Base-by-base conservation (phyloP, 169 alveolate species). In the Cystoisospora suis region DNA sequence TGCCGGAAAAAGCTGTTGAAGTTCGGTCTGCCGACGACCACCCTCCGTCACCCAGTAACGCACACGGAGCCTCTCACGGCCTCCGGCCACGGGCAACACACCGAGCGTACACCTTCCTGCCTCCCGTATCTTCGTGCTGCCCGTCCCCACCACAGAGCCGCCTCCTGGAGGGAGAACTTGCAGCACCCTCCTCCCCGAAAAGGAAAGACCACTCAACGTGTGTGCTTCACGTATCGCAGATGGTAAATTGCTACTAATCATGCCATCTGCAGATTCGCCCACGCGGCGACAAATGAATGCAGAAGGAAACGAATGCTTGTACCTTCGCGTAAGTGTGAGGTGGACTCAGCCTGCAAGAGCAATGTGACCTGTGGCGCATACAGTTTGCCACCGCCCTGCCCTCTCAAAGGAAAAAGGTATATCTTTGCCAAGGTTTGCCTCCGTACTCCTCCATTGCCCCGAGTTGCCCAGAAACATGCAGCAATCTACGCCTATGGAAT, bases 61-160 rank as follows among this genome's bases (percentile, higher is more conserved):
- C 6, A 4, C 77, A 65, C 12, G 77, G 77, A 1, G 77, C 77
- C n/a, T 65, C 77, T 23, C 77, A 65, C 77, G 77, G 77, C 44
- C 27, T 65, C 23, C n/a, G 34, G 12, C 77, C 77, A n/a, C n/a
- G n/a, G n/a, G n/a, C n/a, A n/a, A n/a, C n/a, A n/a, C n/a, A n/a
- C n/a, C n/a, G n/a, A n/a, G n/a, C n/a, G n/a, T n/a, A n/a, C n/a
- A n/a, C n/a, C n/a, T n/a, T n/a, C 40, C 77, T 65, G 36, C 44
- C 77, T 17, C 12, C 45, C 42, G 7, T 1, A 5, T n/a, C 45
- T 36, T n/a, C 36, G n/a, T 65, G n/a, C 77, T 65, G 77, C 40
- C 77, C 40, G 42, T 65, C 77, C 3, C 12, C 77, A n/a, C 15
- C n/a, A 44, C 34, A 36, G 23, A 36, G 77, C 40, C 42, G 77